These are phyloP conservation scores for Pleurotus citrinopileatus DNA, from an alignment of 768 basidiomycete species.

Conservation along the genomic window DNA sequence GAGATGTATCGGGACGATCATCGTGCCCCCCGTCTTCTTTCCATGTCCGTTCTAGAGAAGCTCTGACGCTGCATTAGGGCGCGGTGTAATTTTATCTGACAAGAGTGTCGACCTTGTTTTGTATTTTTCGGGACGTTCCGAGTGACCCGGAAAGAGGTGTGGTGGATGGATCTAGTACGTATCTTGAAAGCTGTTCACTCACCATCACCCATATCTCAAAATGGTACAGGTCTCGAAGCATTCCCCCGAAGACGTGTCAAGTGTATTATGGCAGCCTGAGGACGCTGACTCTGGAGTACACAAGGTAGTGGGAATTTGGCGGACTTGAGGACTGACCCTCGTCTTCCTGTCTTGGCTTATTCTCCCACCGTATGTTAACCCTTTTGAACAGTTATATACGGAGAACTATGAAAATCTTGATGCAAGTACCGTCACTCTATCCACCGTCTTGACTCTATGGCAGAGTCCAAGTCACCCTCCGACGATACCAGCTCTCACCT, in stretches of 20 bases:
- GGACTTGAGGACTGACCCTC: slow-evolving; percentile 1
- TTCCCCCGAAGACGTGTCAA: background rate
- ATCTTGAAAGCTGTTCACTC: background rate
- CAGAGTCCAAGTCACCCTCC: background rate
- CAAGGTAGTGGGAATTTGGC: slow-evolving; percentile 8
- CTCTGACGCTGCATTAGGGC: too few species aligned
- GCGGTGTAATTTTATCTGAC: too few species aligned
- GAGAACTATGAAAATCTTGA: background rate
- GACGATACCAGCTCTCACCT: slow-evolving; percentile 6
- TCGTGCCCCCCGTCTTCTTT: too few species aligned
- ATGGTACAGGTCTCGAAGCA: background rate
- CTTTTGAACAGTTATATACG: slow-evolving; percentile 8
- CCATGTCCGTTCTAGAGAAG: too few species aligned
- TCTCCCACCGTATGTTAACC: slow-evolving; percentile 5
- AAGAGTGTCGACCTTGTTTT: too few species aligned
- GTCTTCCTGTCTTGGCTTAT: background rate
- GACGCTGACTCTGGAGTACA: background rate
- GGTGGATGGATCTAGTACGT: too few species aligned
- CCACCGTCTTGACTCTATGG: background rate
- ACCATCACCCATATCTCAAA: background rate
- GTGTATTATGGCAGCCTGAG: slow-evolving; percentile 1
- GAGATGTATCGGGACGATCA: too few species aligned
- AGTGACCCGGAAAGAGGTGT: background rate
- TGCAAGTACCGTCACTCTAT: background rate
- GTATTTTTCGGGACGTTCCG: background rate